Base-by-base conservation (phyloP, 2,329 filamentous ascomycete genomes). In the Myotisia sp. region DNA sequence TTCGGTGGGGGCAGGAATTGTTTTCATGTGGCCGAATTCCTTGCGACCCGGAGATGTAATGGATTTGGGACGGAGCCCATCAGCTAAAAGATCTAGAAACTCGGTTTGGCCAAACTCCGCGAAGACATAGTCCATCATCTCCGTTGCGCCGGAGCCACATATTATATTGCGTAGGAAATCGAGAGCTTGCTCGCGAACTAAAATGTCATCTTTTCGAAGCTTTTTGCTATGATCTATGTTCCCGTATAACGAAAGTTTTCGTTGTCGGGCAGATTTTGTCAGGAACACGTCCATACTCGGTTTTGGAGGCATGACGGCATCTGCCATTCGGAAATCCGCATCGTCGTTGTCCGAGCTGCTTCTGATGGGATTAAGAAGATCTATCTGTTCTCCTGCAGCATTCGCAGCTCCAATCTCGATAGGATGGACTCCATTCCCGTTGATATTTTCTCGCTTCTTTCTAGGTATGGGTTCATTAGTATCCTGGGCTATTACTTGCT, bases 101-200 rank as follows among this genome's bases (percentile, higher is more conserved):
- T 77, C 70, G 38, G 83, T 73, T 49, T 82, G 71, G 1, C 83
- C 82, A 29, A 94, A 67, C 37, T 76, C 70, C 38, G 64, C 70
- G 49, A 95, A 78, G 14, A 95, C 59, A 48, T 81, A 76, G 49
- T 93, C 85, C 41, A 94, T 84, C 74, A 94, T 87, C 58, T 62
- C 73, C 40, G 54, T 64, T 44, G 59, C 67, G 44, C 55, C 72
- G 45, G 55, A 63, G 40, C 76, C 73, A 37, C 78, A 79, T 44
- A 94, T 81, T 20, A 95, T 65, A 55, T 98, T 98, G 36, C 87
- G 73, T 42, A 98, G 74, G 46, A 95, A 79, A 47, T 92, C 79
- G 12, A 95, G 70, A 0, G 79, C 82, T 56, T 95, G 86, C 52
- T 93, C 84, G 57, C 95, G 87, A 18, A 94, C 80, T 2, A 77